Percentiles rank a stretch among this genome's conserved stretches.
phyloP scores from a whole-genome alignment of 805 yeast genomes.

The Lipomyces spencermartinsiae region DNA sequence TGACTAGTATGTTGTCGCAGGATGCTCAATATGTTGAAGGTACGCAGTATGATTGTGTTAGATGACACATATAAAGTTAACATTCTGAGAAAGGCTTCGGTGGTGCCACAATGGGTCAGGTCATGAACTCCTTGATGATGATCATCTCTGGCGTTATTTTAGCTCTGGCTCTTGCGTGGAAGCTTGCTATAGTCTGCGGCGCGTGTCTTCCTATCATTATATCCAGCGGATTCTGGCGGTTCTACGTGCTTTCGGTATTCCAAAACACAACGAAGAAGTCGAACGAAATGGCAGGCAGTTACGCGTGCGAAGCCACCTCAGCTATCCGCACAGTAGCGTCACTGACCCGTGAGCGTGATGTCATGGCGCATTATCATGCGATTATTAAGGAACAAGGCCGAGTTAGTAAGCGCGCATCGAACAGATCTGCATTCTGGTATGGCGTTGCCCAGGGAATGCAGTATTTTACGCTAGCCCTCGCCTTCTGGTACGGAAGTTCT shows the following conservation, averaged over 20 bases:
- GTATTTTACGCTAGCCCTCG: conserved; percentile 51
- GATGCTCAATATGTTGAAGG: conserved; percentile 43
- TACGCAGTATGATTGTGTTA: conserved; percentile 5
- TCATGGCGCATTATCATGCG: conserved; percentile 43
- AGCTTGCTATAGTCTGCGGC: conserved; percentile 51
- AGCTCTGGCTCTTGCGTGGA: conserved; percentile 50
- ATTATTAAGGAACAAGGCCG: conserved; percentile 23
- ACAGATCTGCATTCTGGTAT: conserved; percentile 22
- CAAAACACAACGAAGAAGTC: conserved; percentile 35
- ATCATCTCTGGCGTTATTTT: conserved; percentile 46
- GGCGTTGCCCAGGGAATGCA: conserved; percentile 29
- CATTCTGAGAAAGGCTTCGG: conserved; percentile 24
- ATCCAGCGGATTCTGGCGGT: conserved; percentile 50
- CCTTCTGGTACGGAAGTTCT: conserved; percentile 53
- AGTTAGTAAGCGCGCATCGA: conserved; percentile 10
- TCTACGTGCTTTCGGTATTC: conserved; percentile 45
- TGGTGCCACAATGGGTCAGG: conserved; percentile 43
- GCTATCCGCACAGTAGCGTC: conserved; percentile 53
- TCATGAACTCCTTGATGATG: conserved; percentile 46
- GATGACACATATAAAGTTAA: background rate
- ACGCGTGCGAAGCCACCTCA: conserved; percentile 46
- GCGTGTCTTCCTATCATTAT: conserved; percentile 47
- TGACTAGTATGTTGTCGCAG: conserved; percentile 41
- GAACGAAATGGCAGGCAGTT: conserved; percentile 47
- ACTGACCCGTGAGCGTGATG: conserved; percentile 51